Conservation (phyloP, 2,329 filamentous ascomycete species). For the Amphichorda felina region DNA sequence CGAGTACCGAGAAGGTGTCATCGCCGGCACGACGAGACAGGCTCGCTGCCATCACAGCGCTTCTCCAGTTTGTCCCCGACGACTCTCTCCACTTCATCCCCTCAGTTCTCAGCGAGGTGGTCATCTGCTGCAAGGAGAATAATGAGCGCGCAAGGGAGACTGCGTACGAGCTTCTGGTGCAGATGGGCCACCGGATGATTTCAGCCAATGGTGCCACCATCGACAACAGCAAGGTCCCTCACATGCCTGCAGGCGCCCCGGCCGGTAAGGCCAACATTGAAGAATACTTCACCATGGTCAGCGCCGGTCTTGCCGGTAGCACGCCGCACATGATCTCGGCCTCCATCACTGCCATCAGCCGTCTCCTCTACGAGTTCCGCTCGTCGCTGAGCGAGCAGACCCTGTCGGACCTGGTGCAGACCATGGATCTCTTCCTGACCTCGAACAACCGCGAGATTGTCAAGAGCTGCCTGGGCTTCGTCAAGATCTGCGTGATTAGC, state of each 20-base stretch:
- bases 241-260: constrained; percentile 75
- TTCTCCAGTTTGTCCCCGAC: constrained; percentile 68
- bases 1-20: constrained; percentile 73
- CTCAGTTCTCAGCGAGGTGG: constrained; percentile 80
- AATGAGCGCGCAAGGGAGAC: constrained; percentile 87
- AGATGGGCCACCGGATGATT: constrained; percentile 73
- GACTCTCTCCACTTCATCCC: constrained; percentile 87
- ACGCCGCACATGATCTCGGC: constrained; percentile 97
- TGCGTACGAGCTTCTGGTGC: constrained; percentile 81
- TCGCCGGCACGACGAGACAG: constrained; percentile 79
- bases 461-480: constrained; percentile 84
- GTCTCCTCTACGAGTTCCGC: constrained; percentile 90
- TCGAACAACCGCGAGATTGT: constrained; percentile 97
- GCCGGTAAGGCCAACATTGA: constrained; percentile 72
- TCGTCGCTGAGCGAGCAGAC: constrained; percentile 55
- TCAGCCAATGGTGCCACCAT: constrained; percentile 58
- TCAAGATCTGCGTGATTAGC: constrained; percentile 88
- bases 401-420: constrained; percentile 76
- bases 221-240: constrained; percentile 72
- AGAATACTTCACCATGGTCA: constrained; percentile 97
- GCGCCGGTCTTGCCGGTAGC: constrained; percentile 81
- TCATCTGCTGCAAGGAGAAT: constrained; percentile 93
- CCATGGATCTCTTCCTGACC: constrained; percentile 90
- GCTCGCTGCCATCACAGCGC: constrained; percentile 66
- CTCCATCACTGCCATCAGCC: constrained; percentile 85